These are phyloP conservation scores for Zea mays DNA, from an alignment of 176 grass and related monocot species.

Conservation along the genomic window DNA sequence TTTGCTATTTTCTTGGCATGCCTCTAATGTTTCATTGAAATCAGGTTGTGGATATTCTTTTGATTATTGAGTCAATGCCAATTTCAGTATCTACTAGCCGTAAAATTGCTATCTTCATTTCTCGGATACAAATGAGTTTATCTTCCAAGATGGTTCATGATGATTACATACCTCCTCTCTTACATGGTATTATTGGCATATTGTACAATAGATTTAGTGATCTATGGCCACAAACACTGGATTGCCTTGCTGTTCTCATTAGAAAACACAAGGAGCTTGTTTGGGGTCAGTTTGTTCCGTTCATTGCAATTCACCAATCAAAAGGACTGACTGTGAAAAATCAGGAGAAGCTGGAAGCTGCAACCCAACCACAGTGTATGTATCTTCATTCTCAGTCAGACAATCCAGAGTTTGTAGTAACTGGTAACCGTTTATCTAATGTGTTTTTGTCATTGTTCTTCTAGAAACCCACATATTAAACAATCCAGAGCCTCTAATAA, in stretches of 20 bases:
- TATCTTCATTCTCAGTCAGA: background rate
- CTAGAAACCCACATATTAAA: background rate
- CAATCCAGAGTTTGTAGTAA: no score
- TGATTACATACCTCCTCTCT: slow-evolving; percentile 70
- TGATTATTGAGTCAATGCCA: slow-evolving; percentile 69
- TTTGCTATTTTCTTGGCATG: slow-evolving; percentile 34
- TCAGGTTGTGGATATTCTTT: slow-evolving; percentile 74
- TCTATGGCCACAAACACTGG: slow-evolving; percentile 72
- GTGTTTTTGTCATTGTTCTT: slow-evolving; percentile 33
- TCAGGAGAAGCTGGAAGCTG: slow-evolving; percentile 47
- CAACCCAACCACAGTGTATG: slow-evolving; percentile 59
- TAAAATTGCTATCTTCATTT: slow-evolving; percentile 66
- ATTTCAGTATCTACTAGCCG: slow-evolving; percentile 73
- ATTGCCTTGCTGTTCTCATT: slow-evolving; percentile 70
- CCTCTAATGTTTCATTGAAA: slow-evolving; percentile 41
- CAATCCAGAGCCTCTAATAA: background rate
- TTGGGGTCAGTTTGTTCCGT: slow-evolving; percentile 69
- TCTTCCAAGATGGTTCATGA: slow-evolving; percentile 65
- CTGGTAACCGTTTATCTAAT: background rate
- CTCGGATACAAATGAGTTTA: slow-evolving; percentile 70
- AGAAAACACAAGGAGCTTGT: slow-evolving; percentile 70
- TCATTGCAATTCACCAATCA: slow-evolving; percentile 52
- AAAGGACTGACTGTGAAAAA: slow-evolving; percentile 39
- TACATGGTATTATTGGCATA: slow-evolving; percentile 81
- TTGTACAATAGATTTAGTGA: slow-evolving; percentile 83